phyloP scores from a whole-genome alignment of 805 yeast genomes.

The Saccharomycopsis microspora region DNA sequence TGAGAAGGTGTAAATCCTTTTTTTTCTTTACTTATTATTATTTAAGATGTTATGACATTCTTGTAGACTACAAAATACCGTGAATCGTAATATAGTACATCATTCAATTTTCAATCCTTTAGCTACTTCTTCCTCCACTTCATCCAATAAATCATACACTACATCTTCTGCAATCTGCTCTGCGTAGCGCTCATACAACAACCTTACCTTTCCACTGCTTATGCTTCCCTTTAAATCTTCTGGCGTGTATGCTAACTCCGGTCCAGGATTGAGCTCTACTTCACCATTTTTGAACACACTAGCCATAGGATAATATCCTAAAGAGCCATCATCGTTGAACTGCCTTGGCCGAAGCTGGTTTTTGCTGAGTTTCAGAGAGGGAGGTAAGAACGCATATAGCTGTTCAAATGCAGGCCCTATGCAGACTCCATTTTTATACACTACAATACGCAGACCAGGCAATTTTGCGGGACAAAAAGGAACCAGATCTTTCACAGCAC shows the following conservation, averaged over 20 bases:
- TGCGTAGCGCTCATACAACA: conserved; percentile 49
- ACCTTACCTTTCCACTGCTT: conserved; percentile 26
- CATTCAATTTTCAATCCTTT: conserved; percentile 18
- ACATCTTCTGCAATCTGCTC: conserved; percentile 72
- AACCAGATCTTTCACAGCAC: conserved; percentile 42
- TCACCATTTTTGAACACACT: conserved; percentile 74
- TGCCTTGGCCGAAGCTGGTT: conserved; percentile 16
- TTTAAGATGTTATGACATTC: background rate
- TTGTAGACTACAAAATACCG: too few relatives aligned
- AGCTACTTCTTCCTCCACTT: conserved; percentile 52
- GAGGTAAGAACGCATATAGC: conserved; percentile 70
- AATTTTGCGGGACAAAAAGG: conserved; percentile 37
- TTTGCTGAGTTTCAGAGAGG: conserved; percentile 35
- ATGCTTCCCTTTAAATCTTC: conserved; percentile 21
- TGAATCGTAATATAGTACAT: too few relatives aligned
- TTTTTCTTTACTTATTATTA: background rate
- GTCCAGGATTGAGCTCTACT: conserved; percentile 61
- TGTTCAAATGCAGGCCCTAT: conserved; percentile 58
- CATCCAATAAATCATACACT: conserved; percentile 77
- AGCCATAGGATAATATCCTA: conserved; percentile 88
- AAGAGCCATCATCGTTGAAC: conserved; percentile 63
- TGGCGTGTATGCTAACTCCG: conserved; percentile 41
- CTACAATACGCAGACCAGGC: conserved; percentile 45
- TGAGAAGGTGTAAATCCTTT: background rate
- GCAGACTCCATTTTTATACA: conserved; percentile 68